Base-by-base conservation (phyloP, 805 yeast genomes). In the Hanseniaspora singularis region DNA sequence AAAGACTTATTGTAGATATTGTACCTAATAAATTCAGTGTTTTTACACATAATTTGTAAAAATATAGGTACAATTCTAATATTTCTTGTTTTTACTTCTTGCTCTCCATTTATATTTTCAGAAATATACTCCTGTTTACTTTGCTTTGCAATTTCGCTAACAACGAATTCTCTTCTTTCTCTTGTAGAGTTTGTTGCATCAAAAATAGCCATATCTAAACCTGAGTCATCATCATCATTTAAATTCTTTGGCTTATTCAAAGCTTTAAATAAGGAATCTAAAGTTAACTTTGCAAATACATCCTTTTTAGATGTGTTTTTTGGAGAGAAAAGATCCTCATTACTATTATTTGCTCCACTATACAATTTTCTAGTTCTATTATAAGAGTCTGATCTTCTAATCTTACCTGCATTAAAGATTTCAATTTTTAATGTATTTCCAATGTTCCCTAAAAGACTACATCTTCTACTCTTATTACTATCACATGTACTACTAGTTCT, bases 401-500 rank as follows among this genome's bases (percentile, higher is more conserved):
- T 76, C 54, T 76, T 74, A 2, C 89, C 89, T 16, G 84, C 89
- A 56, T 81, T 81, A 64, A 79, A 81, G 4, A 78, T 77, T 34
- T 58, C 57, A 38, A 66, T 63, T 32, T 66, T 62, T 50, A 65
- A 51, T 33, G 54, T 50, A 9, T 33, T 20, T 10, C 42, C 51
- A 5, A 6, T 3, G 5, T 15, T 14, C 5, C 20, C 39, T 19
- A 33, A 19, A 6, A 33, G 24, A 33, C 26, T 19, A 26, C 15
- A 19, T 33, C 38, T 33, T 33, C 38, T 33, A 3, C 4, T 10
- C 14, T 15, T 30, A 30, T 11, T 11, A 8, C 34, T 40, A 15
- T 31, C 16, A 16, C 20, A 31, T 10, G 14, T 11, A 12, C 3
- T 38, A 15, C 30, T 20, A 3, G 26, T 28, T 6, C 15, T 14